These are phyloP conservation scores for Skeletonema potamos DNA, from an alignment of 108 stramenopile genomes.

Conservation along the genomic window DNA sequence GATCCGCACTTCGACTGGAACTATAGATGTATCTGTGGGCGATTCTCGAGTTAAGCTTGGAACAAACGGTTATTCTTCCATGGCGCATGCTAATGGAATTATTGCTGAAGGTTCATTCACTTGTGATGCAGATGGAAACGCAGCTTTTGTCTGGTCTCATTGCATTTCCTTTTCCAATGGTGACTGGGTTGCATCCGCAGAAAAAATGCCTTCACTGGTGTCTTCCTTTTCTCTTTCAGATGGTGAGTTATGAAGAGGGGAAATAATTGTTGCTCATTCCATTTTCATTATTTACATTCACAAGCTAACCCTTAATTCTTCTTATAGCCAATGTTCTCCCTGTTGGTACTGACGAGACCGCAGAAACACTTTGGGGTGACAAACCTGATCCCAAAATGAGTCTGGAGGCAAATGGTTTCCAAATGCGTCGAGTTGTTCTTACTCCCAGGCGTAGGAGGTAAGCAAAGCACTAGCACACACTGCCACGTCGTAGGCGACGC, in stretches of 20 bases:
- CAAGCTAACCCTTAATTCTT: neutral
- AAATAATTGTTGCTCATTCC: neutral
- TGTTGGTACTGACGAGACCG: conserved; percentile 58
- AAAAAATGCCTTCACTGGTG: conserved; percentile 24
- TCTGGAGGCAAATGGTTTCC: conserved; percentile 71
- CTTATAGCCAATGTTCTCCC: conserved; percentile 51
- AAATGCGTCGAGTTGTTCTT: conserved; percentile 73
- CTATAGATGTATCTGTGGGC: conserved; percentile 57
- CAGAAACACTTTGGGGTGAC: conserved; percentile 71
- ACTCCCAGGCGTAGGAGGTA: conserved; percentile 48
- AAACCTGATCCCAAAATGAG: conserved; percentile 63
- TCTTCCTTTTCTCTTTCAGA: conserved; percentile 51
- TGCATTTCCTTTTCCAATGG: conserved; percentile 46
- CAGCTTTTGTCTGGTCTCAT: conserved; percentile 57
- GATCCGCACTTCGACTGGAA: conserved; percentile 51
- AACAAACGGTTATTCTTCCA: conserved; percentile 60
- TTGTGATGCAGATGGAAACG: conserved; percentile 49
- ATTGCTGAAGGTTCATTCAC: conserved; percentile 74
- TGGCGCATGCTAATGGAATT: conserved; percentile 60
- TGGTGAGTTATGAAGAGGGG: conserved; percentile 44
- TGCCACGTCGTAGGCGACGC: neutral
- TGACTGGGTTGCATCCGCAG: conserved; percentile 46
- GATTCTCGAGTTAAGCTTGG: conserved; percentile 74
- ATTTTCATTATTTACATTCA: neutral
- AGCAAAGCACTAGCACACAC: neutral